A percentile compares a stretch with the other conserved stretches of the same genome.
phyloP scores from a whole-genome alignment of 2,329 filamentous ascomycete genomes.

The Penicillium digitatum region DNA sequence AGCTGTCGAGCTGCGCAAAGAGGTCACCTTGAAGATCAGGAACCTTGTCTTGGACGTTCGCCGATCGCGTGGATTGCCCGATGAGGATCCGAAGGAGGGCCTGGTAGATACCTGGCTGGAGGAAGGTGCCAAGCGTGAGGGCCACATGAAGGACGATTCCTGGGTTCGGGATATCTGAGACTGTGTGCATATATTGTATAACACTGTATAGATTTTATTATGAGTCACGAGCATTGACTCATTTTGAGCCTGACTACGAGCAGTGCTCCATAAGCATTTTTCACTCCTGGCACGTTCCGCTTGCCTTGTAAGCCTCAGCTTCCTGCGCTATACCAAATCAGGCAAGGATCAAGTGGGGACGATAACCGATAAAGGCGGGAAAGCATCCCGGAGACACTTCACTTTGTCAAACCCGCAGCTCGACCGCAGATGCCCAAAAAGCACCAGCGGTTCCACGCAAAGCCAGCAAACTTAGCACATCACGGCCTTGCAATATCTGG shows the following conservation, averaged over 20 bases:
- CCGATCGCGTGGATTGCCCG: slow-evolving; percentile 65
- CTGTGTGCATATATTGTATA: slow-evolving; percentile 18
- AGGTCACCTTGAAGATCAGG: slow-evolving; percentile 74
- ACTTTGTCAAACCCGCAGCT: slow-evolving; percentile 7
- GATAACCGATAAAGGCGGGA: slow-evolving; percentile 8
- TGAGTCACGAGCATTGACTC: not conserved
- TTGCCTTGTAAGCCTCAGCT: not conserved
- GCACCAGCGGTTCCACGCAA: slow-evolving; percentile 39
- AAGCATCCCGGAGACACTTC: not conserved
- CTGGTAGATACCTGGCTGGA: slow-evolving; percentile 75
- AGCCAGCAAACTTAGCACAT: slow-evolving; percentile 41
- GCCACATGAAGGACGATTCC: slow-evolving; percentile 59
- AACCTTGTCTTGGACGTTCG: slow-evolving; percentile 77
- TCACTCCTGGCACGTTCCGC: not conserved
- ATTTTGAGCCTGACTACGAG: not conserved
- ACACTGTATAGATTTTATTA: slow-evolving; percentile 12
- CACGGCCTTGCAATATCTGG: slow-evolving; percentile 35
- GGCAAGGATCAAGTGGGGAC: not conserved
- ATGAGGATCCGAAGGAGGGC: slow-evolving; percentile 73
- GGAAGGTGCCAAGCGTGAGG: slow-evolving; percentile 53
- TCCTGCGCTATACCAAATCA: not conserved
- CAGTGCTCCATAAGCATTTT: not conserved
- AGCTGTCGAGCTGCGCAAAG: slow-evolving; percentile 69
- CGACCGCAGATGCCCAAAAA: slow-evolving; percentile 46
- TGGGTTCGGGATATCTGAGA: slow-evolving; percentile 55